Percentiles rank a stretch among this genome's conserved stretches.
phyloP scores from a whole-genome alignment of 2,329 filamentous ascomycete species.

The Phaeosphaeria sp. region DNA sequence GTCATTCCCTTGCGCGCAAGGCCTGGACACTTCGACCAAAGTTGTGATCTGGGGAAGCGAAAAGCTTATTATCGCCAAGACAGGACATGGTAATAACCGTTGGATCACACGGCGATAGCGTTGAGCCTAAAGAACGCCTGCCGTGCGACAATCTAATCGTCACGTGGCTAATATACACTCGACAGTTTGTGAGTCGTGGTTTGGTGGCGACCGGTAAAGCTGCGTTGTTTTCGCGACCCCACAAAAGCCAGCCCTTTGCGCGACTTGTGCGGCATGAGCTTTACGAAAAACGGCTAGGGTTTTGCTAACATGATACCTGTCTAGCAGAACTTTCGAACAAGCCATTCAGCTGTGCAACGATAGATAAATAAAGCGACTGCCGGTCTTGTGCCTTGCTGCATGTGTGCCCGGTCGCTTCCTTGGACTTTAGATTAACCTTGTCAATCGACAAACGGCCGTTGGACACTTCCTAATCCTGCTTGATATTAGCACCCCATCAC shows the following conservation, averaged over 20 bases:
- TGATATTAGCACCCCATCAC: conserved; percentile 20
- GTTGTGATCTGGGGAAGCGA: conserved; percentile 10
- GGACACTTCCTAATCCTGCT: conserved; percentile 18
- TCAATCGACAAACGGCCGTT: conserved; percentile 15
- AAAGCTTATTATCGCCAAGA: conserved; percentile 16
- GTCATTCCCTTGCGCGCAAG: neutral
- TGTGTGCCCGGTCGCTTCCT: conserved; percentile 24
- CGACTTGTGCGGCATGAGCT: conserved; percentile 27
- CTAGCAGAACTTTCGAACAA: neutral
- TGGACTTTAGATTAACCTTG: conserved; percentile 28
- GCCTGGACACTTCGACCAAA: neutral
- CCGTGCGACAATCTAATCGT: neutral
- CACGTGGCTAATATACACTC: conserved; percentile 1
- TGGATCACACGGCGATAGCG: neutral
- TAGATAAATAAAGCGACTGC: neutral
- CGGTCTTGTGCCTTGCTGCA: conserved; percentile 9
- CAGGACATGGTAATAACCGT: neutral
- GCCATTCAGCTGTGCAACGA: neutral
- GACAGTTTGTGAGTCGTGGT: conserved; percentile 1
- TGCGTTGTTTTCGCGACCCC: conserved; percentile 6
- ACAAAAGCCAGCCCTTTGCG: conserved; percentile 16
- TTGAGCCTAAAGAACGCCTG: neutral
- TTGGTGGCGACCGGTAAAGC: conserved; percentile 2
- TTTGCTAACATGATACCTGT: neutral
- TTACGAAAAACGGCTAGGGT: conserved; percentile 5